These are phyloP conservation scores for Leccinellum albellum DNA, from an alignment of 768 basidiomycete species.

Conservation along the genomic window DNA sequence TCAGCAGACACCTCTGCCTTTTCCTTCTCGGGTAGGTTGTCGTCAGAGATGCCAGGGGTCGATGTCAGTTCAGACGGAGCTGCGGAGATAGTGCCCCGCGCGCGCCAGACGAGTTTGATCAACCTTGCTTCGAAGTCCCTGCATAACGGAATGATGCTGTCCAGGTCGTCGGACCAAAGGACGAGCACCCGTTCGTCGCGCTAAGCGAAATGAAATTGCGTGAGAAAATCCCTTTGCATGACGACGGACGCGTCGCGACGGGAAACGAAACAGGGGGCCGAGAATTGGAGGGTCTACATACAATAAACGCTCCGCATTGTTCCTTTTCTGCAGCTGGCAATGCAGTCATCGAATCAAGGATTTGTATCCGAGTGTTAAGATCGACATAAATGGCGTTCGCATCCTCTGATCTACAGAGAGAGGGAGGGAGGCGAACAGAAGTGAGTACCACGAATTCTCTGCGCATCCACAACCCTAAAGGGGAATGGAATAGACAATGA, in stretches of 20 bases:
- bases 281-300: slow-evolving; percentile 31
- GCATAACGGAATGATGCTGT: slow-evolving; percentile 71
- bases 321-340: slow-evolving; percentile 83
- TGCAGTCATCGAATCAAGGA: slow-evolving; percentile 64
- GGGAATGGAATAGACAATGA: not conserved
- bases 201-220: slow-evolving; percentile 33
- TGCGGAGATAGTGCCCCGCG: slow-evolving; percentile 35
- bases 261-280: not conserved
- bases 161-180: slow-evolving; percentile 82
- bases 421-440: not conserved
- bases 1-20: slow-evolving; percentile 19
- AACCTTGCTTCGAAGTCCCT: slow-evolving; percentile 72
- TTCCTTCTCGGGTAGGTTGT: slow-evolving; percentile 52
- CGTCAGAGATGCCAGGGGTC: slow-evolving; percentile 48
- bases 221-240: not conserved
- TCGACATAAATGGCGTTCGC: slow-evolving; percentile 66
- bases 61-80: slow-evolving; percentile 39
- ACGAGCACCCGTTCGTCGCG: slow-evolving; percentile 81
- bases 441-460: not conserved
- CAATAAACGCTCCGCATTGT: slow-evolving; percentile 86
- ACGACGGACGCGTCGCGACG: not conserved
- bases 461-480: not conserved
- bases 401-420: slow-evolving; percentile 47
- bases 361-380: slow-evolving; percentile 80
- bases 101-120: slow-evolving; percentile 77